Evolutionary conservation across 2,329 filamentous ascomycete genomes (phyloP), one percentile per base, ranked within the genome.

Genomic region (Exophiala lecanii-corni): DNA sequence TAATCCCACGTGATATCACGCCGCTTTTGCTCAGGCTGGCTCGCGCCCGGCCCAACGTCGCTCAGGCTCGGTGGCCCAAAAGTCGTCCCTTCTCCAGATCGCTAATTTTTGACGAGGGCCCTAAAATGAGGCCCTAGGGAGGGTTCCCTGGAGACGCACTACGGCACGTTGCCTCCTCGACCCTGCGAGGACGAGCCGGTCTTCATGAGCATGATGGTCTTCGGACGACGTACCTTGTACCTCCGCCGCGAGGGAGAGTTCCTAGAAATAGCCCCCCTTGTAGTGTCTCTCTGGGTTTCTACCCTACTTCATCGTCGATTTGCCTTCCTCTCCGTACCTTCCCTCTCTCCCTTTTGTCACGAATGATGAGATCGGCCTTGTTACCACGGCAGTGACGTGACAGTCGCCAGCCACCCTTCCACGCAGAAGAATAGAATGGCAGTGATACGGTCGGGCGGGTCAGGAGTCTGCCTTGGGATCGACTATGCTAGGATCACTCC

Each of bases 71-170:
- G n/a, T n/a, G n/a, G n/a, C n/a, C n/a, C n/a, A n/a, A n/a, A n/a
- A n/a, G n/a, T n/a, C n/a, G n/a, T n/a, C n/a, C n/a, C n/a, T n/a
- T n/a, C n/a, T n/a, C n/a, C n/a, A n/a, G n/a, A 42, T 23, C 20
- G 36, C 28, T n/a, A 39, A 39, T 19, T 39, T 39, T 39, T 39
- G 28, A 39, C 36, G 36, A 39, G 36, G 36, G 19, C 36, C 36
- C 36, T 17, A 39, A 39, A 39, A 39, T 23, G 36, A 28, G 36
- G 20, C 20, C 19, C 13, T 23, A 13, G 36, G 36, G 23, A 18
- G 33, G 33, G 33, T 28, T 39, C 36, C 10, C 36, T 39, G 16
- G 23, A 39, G 36, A 39, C 36, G 36, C 20, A 39, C 19, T n/a
- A 39, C 36, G 36, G 36, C 36, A 38, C 36, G 36, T 38, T 38